These are phyloP conservation scores for Kwoniella europaea DNA, from an alignment of 768 basidiomycete species.

Conservation along the genomic window DNA sequence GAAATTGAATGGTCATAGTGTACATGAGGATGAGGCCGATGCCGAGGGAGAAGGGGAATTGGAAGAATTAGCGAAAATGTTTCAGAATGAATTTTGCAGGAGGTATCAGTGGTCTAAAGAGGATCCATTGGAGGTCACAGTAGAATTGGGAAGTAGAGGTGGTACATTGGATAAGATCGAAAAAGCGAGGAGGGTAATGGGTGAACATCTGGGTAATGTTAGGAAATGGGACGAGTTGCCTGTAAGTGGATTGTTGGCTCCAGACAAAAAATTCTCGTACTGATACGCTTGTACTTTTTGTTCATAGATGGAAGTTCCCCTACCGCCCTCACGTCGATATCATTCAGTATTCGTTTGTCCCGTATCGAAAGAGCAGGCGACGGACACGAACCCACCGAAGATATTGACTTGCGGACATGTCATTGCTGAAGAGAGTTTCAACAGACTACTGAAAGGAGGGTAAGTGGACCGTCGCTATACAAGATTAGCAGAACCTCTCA, in stretches of 20 bases:
- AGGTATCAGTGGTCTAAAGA: conserved; percentile 86
- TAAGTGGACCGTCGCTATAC: conserved; percentile 62
- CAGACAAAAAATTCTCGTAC: neutral
- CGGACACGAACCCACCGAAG: conserved; percentile 92
- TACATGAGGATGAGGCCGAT: neutral
- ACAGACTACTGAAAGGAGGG: conserved; percentile 85
- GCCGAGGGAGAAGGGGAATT: neutral
- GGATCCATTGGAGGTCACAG: conserved; percentile 82
- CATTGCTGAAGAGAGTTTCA: conserved; percentile 86
- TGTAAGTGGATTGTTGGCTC: conserved; percentile 61
- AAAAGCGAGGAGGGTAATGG: conserved; percentile 91
- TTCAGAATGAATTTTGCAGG: conserved; percentile 87
- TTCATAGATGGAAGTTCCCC: conserved; percentile 85
- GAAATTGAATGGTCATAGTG: neutral
- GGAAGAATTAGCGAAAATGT: conserved; percentile 69
- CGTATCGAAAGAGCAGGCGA: conserved; percentile 96
- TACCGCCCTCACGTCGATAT: conserved; percentile 83
- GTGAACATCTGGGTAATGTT: conserved; percentile 92
- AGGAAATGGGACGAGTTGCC: conserved; percentile 86
- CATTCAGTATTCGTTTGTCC: conserved; percentile 98
- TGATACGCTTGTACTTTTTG: neutral
- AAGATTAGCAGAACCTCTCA: too few relatives aligned
- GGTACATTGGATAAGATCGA: conserved; percentile 90
- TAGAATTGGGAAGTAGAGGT: conserved; percentile 82
- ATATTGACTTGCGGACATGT: conserved; percentile 97